Conservation (phyloP, 2,329 filamentous ascomycete genomes). For the Calonectria pauciramosa region DNA sequence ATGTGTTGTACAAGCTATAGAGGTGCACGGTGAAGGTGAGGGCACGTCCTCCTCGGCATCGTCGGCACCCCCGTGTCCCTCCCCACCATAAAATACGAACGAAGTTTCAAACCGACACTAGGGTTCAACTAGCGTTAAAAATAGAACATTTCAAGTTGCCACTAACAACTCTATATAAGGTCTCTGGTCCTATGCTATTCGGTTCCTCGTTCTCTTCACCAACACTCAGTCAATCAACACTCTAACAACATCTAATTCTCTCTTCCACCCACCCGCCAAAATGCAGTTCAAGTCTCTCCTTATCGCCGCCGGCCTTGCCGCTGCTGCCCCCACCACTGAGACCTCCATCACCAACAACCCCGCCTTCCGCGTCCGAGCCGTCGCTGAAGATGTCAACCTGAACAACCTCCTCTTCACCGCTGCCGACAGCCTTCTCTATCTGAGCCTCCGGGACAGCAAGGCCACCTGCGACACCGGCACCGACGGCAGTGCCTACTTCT, state of each 20-base stretch:
- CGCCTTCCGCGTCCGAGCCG: conserved; percentile 26
- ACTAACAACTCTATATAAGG: conserved; percentile 2
- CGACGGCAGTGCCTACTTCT: conserved; percentile 63
- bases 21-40: neutral
- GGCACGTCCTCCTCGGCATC: neutral
- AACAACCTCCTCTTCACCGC: conserved; percentile 64
- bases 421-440: conserved; percentile 56
- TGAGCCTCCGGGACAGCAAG: conserved; percentile 59
- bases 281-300: conserved; percentile 49
- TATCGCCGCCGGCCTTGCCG: conserved; percentile 44
- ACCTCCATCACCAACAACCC: neutral
- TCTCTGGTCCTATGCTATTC: neutral
- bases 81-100: conserved; percentile 1
- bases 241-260: neutral
- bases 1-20: neutral
- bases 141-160: neutral
- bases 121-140: neutral
- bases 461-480: conserved; percentile 61
- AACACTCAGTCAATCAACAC: neutral
- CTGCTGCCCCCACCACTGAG: conserved; percentile 38
- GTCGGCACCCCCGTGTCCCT: neutral
- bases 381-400: conserved; percentile 61
- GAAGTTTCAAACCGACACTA: neutral
- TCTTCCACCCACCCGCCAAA: conserved; percentile 22
- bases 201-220: neutral